phyloP scores from a whole-genome alignment of 176 grass and related monocot genomes.

The Bolboschoenus planiculmis region DNA sequence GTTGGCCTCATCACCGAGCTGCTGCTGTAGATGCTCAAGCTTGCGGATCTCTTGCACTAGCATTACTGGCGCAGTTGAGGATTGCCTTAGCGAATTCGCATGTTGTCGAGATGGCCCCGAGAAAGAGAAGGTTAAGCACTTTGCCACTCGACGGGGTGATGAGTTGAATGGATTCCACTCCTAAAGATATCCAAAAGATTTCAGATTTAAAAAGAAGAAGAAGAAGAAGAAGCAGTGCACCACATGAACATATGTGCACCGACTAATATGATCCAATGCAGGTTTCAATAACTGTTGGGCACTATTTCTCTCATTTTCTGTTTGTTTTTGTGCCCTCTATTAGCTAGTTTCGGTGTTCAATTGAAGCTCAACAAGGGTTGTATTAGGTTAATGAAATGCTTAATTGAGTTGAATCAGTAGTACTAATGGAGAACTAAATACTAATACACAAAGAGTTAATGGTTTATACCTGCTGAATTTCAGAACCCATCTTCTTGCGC shows the following conservation, averaged over 20 bases:
- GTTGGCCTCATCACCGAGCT: slow-evolving; percentile 89
- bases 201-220: background rate
- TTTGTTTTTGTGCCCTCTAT: background rate
- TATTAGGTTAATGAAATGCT: background rate
- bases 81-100: slow-evolving; percentile 48
- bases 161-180: slow-evolving; percentile 82
- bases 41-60: slow-evolving; percentile 93
- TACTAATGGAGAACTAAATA: background rate
- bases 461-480: slow-evolving; percentile 37
- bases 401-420: background rate
- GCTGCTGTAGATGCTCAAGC: slow-evolving; percentile 77
- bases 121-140: slow-evolving; percentile 81
- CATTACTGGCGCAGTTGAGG: slow-evolving; percentile 72
- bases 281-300: background rate
- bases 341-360: background rate
- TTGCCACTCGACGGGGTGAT: slow-evolving; percentile 32
- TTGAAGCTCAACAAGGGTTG: background rate
- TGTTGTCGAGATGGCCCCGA: slow-evolving; percentile 42
- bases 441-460: background rate
- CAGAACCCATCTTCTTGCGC: slow-evolving; percentile 42
- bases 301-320: background rate
- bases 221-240: background rate
- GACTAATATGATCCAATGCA: background rate
- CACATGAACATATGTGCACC: background rate
- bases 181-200: slow-evolving; percentile 29